Base-by-base conservation (phyloP, 148 eudicot species). In the Agrostemma githago region DNA sequence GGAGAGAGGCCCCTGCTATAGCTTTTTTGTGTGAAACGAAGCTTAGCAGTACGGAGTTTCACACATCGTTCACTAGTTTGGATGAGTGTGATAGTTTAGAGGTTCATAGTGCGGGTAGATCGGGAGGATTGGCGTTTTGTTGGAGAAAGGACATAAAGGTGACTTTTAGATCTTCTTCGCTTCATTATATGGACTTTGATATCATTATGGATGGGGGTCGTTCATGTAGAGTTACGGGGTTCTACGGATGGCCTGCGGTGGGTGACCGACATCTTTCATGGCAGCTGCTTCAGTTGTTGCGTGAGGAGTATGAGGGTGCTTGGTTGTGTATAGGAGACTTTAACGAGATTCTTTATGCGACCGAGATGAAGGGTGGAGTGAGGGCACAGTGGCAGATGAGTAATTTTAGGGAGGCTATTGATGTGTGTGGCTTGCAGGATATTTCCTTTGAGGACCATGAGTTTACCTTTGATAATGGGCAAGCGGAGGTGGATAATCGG, bases 401-500 rank as follows among this genome's bases (percentile, higher is more conserved):
- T 0, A 15, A 17, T 0, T 60, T 73, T 20, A 42, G 76, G 15
- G 38, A 73, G 7, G 64, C 66, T 11, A 5, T 73, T 0, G 76
- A 73, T 2, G 53, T 40, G 6, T 41, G 53, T 42, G 26, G 53
- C 0, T 66, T 66, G 21, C 15, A 9, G 16, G 70, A 66, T 4
- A 0, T 66, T 0, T 3, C n/a, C n/a, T n/a, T n/a, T n/a, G 9
- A 6, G 8, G 76, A 53, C 0, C 62, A 73, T 8, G 41, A 41
- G 0, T 73, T 40, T 4, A 73, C 76, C 0, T 73, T 7, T 62
- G 76, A 73, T 10, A 73, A 73, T 8, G 76, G 76, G 3, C 40
- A 63, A 17, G 68, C 0, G 21, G 76, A 26, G 3, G 0, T 0
- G 0, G 19, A 19, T 41, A 44, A 43, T 3, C 2, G 67, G 8